Conservation (phyloP, 2,329 filamentous ascomycete species). For the Aspergillus niger region DNA sequence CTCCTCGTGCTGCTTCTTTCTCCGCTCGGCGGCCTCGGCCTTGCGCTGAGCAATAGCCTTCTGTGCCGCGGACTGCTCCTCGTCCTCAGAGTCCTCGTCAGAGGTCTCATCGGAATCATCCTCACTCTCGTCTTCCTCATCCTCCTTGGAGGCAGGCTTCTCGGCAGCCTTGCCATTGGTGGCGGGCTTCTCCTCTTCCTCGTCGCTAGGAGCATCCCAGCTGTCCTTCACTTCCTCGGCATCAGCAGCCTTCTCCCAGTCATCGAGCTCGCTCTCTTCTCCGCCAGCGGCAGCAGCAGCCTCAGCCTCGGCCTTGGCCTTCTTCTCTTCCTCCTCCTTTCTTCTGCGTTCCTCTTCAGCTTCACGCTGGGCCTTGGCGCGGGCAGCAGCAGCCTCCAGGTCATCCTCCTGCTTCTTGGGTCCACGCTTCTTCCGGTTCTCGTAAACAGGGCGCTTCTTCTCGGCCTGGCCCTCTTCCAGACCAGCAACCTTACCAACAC, state of each 20-base stretch:
- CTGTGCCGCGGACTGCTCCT: constrained; percentile 72
- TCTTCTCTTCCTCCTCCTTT: constrained; percentile 72
- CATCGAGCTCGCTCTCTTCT: constrained; percentile 64
- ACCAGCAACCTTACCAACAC: constrained; percentile 48
- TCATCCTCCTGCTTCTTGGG: constrained; percentile 63
- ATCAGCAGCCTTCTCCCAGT: constrained; percentile 84
- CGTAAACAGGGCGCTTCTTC: constrained; percentile 76
- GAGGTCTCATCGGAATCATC: constrained; percentile 41
- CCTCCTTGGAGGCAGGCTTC: constrained; percentile 28
- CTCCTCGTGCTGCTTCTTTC: constrained; percentile 87
- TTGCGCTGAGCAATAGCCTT: constrained; percentile 76
- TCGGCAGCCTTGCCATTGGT: constrained; percentile 20
- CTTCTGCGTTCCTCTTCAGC: constrained; percentile 58
- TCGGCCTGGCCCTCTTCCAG: constrained; percentile 51
- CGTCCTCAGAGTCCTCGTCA: constrained; percentile 61
- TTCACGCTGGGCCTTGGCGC: constrained; percentile 48
- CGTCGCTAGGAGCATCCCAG: constrained; percentile 71
- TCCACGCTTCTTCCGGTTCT: constrained; percentile 75
- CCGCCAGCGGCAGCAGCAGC: constrained; percentile 56
- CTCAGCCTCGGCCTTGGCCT: constrained; percentile 77
- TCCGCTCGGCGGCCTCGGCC: constrained; percentile 82
- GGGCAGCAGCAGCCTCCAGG: constrained; percentile 50
- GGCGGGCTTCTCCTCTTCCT: constrained; percentile 62
- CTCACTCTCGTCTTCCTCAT: constrained; percentile 24
- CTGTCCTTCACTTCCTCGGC: constrained; percentile 83